phyloP scores from a whole-genome alignment of 2,329 filamentous ascomycete genomes.

The Nemania diffusa region DNA sequence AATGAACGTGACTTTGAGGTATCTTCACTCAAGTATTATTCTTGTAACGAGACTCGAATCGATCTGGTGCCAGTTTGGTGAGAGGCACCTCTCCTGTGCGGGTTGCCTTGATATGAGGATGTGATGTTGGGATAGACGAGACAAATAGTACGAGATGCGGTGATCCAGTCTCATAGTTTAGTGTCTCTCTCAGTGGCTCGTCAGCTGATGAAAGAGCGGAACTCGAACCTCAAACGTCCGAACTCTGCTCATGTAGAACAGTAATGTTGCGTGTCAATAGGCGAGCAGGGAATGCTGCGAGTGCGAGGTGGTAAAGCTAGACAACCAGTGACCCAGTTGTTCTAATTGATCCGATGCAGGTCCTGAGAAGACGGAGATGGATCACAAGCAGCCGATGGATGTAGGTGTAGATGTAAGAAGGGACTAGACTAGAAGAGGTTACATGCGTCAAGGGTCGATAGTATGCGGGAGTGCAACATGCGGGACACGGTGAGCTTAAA shows the following conservation, averaged over 20 bases:
- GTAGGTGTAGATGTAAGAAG: neutral
- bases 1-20: neutral
- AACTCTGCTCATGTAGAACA: too few relatives aligned
- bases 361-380: neutral
- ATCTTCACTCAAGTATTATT: neutral
- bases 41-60: neutral
- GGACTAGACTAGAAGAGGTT: neutral
- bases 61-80: neutral
- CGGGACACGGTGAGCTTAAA: neutral
- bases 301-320: neutral
- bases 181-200: too few relatives aligned
- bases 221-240: too few relatives aligned
- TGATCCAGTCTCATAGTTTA: too few relatives aligned
- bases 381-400: neutral
- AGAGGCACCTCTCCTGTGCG: neutral
- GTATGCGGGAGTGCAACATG: neutral
- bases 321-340: slow-evolving; percentile 7
- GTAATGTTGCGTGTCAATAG: neutral
- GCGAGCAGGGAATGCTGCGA: neutral
- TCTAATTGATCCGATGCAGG: slow-evolving; percentile 2
- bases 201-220: too few relatives aligned
- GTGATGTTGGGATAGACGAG: too few relatives aligned
- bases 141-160: too few relatives aligned
- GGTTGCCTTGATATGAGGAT: too few relatives aligned
- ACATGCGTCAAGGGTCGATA: neutral